A percentile compares a stretch with the other conserved stretches of the same genome.
phyloP scores from a whole-genome alignment of 1,284 basidiomycete species.

The Gymnopus androsaceus region DNA sequence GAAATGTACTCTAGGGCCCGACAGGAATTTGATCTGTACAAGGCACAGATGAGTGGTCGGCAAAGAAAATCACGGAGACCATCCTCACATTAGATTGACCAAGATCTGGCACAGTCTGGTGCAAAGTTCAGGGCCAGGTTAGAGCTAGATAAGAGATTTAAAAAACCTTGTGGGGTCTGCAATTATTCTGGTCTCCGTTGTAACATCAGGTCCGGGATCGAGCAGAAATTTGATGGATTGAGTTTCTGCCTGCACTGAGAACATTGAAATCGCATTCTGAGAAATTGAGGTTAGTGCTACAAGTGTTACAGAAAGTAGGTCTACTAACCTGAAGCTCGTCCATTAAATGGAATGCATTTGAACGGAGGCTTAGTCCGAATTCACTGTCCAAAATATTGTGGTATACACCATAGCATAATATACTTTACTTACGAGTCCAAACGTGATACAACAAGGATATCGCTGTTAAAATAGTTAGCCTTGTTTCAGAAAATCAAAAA shows the following conservation, averaged over 20 bases:
- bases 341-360: conserved; percentile 7
- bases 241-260: conserved; percentile 6
- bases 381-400: not conserved
- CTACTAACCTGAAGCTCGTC: conserved; percentile 6
- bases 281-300: not conserved
- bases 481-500: not conserved
- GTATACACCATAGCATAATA: not conserved
- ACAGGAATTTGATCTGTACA: not conserved
- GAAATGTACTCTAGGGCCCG: not conserved
- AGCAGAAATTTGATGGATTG: conserved; percentile 9
- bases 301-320: too few species aligned
- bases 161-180: conserved; percentile 8
- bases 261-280: conserved; percentile 11
- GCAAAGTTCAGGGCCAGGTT: not conserved
- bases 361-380: conserved; percentile 6
- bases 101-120: conserved; percentile 3
- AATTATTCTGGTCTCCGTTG: conserved; percentile 10
- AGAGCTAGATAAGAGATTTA: not conserved
- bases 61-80: not conserved
- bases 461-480: too few species aligned
- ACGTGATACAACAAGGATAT: conserved; percentile 14
- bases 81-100: conserved; percentile 10
- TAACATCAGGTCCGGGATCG: not conserved
- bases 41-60: not conserved
- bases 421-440: conserved; percentile 6